A percentile compares a stretch with the other conserved stretches of the same genome.
phyloP scores from a whole-genome alignment of 2,329 filamentous ascomycete genomes.

The Exserohilum turcica region DNA sequence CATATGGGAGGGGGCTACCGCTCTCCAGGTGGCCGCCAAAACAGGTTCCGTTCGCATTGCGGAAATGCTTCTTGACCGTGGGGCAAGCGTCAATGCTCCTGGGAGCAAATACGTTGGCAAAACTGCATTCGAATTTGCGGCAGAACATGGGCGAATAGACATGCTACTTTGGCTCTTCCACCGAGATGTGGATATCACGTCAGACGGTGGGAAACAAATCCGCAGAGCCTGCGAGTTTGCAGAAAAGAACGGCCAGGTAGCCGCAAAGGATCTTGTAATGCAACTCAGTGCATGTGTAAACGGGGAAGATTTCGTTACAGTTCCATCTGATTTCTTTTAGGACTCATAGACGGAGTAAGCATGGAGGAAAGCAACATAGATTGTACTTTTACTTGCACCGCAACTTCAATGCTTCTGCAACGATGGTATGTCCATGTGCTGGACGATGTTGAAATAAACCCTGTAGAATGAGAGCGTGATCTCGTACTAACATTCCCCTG shows the following conservation, averaged over 20 bases:
- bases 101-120: conserved; percentile 1
- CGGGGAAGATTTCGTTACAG: no score
- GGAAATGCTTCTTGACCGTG: neutral
- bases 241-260: conserved; percentile 14
- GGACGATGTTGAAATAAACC: no score
- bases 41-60: conserved; percentile 13
- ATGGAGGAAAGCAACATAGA: no score
- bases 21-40: conserved; percentile 18
- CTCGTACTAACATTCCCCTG: no score
- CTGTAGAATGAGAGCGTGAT: no score
- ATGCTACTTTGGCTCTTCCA: conserved; percentile 18
- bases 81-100: neutral
- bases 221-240: conserved; percentile 12
- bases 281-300: neutral
- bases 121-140: conserved; percentile 20
- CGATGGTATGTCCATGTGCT: no score
- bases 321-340: neutral
- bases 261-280: conserved; percentile 5
- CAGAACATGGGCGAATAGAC: conserved; percentile 19
- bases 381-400: no score
- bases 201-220: conserved; percentile 14
- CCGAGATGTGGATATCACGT: conserved; percentile 13
- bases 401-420: no score
- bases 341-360: no score
- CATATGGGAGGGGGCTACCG: conserved; percentile 10